Base-by-base conservation (phyloP, 495 filamentous ascomycete genomes). In the Talaromyces stipitatus region DNA sequence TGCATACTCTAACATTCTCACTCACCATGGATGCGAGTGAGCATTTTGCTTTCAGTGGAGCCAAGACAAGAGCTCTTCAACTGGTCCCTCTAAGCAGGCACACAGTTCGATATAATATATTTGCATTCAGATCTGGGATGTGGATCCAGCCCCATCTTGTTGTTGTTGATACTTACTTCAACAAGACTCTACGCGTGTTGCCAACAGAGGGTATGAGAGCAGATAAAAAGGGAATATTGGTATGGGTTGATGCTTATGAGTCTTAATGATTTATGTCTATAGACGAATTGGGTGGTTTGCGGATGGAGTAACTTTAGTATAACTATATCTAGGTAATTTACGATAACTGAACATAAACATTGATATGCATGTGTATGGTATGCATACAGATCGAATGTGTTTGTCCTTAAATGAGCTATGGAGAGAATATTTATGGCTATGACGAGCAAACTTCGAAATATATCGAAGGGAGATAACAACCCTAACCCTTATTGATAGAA, bases 1-100 rank as follows among this genome's bases (percentile, higher is more conserved):
- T 83, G 64, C 92, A 97, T 64, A 92, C 94, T 69, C 80, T 99
- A 18, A 95, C 91, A 0, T 97, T 99, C 70, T 89, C 85, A 20
- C 66, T 96, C 28, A 81, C 82, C 9, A 96, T 99, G 91, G 95
- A 99, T 60, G 85, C 90, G 1, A 90, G 81, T 63, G 91, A 95
- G 58, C 82, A 88, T 12, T 99, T 99, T 68, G 94, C 90, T 6
- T 97, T 99, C 67, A 91, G 88, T 26, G 94, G 94, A 0, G 78
- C 89, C 4, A 97, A 97, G 73, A 79, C 85, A 47, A 83, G 82
- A 5, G 84, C 83, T 2, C 54, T 96, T 16, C 85, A 92, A 58
- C 68, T 97, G 36, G 78, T 94, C 28, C 94, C 94, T 1, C 72
- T 95, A 32, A 89, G 86, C 56, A 69, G 91, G 48, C 78, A 87